Evolutionary conservation across 2,329 filamentous ascomycete species (phyloP).

Genomic region (Colletotrichum tamarilloi): DNA sequence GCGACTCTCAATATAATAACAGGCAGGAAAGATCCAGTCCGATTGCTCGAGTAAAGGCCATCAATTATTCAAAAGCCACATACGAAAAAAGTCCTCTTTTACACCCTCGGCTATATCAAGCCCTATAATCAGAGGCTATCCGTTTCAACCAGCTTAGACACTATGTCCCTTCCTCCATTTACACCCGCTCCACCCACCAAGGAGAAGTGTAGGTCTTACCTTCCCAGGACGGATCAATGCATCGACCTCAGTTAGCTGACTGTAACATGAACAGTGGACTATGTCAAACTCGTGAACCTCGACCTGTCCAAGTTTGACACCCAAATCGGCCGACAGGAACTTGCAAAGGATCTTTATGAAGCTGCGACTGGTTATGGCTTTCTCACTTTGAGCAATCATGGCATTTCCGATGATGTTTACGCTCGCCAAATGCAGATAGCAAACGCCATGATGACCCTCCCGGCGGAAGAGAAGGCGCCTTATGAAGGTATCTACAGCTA

Average conservation of each 20-base stretch:
- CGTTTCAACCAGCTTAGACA: too few relatives aligned
- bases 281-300: conserved; percentile 41
- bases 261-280: conserved; percentile 36
- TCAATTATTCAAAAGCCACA: too few relatives aligned
- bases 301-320: conserved; percentile 43
- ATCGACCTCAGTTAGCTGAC: background rate
- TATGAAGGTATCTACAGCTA: conserved; percentile 38
- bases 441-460: conserved; percentile 42
- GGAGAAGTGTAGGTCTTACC: background rate
- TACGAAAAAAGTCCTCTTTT: too few relatives aligned
- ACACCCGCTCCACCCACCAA: background rate
- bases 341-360: conserved; percentile 43
- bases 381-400: conserved; percentile 41
- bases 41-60: too few relatives aligned
- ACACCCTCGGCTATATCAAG: too few relatives aligned
- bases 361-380: conserved; percentile 43
- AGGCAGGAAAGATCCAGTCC: too few relatives aligned
- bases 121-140: too few relatives aligned
- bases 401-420: conserved; percentile 41
- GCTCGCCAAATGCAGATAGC: conserved; percentile 41
- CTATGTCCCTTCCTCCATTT: background rate
- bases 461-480: conserved; percentile 40
- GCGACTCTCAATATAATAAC: too few relatives aligned
- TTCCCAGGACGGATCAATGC: background rate
- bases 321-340: conserved; percentile 38